These are phyloP conservation scores for Ogataea philodendri DNA, from an alignment of 805 yeast genomes.

Conservation along the genomic window DNA sequence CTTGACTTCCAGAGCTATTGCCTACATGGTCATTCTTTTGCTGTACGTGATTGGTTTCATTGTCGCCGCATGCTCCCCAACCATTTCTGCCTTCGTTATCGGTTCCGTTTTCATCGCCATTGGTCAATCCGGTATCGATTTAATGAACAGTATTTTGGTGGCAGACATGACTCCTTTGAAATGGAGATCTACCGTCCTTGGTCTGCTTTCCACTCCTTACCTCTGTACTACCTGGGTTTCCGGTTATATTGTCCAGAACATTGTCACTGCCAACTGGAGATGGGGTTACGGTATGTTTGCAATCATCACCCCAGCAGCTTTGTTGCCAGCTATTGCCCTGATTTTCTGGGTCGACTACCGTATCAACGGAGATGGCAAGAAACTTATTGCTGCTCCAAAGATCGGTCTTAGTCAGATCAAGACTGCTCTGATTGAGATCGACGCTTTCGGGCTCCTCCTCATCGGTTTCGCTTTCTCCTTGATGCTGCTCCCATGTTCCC, in stretches of 20 bases:
- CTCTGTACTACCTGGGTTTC: conserved; percentile 42
- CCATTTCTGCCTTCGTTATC: conserved; percentile 28
- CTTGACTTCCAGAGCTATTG: conserved; percentile 27
- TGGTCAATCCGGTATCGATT: conserved; percentile 27
- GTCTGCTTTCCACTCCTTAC: conserved; percentile 37
- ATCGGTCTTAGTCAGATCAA: conserved; percentile 4
- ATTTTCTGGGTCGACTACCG: conserved; percentile 35
- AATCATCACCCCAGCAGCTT: conserved; percentile 40
- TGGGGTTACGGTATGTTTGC: conserved; percentile 53
- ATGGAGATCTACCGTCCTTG: conserved; percentile 28
- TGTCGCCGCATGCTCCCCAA: conserved; percentile 24
- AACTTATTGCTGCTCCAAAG: not conserved
- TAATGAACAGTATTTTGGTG: conserved; percentile 24
- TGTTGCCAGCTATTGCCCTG: conserved; percentile 34
- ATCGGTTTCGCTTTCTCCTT: conserved; percentile 40
- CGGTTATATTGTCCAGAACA: conserved; percentile 38
- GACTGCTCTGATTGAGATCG: conserved; percentile 35
- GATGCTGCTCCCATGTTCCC: conserved; percentile 39
- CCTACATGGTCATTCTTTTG: conserved; percentile 20
- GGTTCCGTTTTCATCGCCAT: conserved; percentile 26
- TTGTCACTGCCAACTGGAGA: conserved; percentile 42
- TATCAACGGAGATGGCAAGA: conserved; percentile 21
- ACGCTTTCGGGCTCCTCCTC: conserved; percentile 38
- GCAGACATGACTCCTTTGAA: conserved; percentile 31
- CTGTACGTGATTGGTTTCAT: conserved; percentile 28